phyloP scores from a whole-genome alignment of 2,329 filamentous ascomycete species.

The Aspergillus oerlinghausenensis region DNA sequence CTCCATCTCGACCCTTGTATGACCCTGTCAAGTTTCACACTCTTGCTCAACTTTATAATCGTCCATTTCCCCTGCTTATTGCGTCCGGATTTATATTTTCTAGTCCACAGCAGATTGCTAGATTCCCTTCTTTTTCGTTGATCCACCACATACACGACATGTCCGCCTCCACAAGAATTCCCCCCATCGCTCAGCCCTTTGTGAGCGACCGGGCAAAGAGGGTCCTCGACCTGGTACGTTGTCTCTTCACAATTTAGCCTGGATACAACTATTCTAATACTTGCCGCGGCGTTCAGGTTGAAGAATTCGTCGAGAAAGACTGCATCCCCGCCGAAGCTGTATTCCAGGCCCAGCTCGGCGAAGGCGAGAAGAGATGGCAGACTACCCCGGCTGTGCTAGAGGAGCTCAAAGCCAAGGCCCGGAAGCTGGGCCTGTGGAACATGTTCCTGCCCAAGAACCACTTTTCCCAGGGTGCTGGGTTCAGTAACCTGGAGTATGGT shows the following conservation, averaged over 20 bases:
- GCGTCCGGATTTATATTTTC: not conserved
- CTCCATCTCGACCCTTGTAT: not conserved
- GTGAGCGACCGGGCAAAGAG: slow-evolving; percentile 82
- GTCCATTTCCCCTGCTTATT: not conserved
- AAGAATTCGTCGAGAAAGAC: slow-evolving; percentile 96
- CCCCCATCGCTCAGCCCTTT: slow-evolving; percentile 54
- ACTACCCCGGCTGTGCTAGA: slow-evolving; percentile 77
- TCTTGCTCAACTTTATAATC: slow-evolving; percentile 7
- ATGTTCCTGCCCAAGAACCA: slow-evolving; percentile 95
- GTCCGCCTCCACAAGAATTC: slow-evolving; percentile 51
- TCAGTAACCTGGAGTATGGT: slow-evolving; percentile 93
- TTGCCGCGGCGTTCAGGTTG: slow-evolving; percentile 52
- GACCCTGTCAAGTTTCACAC: slow-evolving; percentile 8
- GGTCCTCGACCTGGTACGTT: slow-evolving; percentile 67
- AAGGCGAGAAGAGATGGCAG: slow-evolving; percentile 73
- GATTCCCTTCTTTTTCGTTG: not conserved
- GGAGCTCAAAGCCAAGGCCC: slow-evolving; percentile 79
- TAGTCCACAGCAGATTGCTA: not conserved
- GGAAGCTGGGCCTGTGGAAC: slow-evolving; percentile 87
- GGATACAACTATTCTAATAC: not conserved
- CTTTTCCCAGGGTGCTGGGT: slow-evolving; percentile 92
- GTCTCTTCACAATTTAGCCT: not conserved
- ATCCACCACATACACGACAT: slow-evolving; percentile 31
- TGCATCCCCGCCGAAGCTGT: slow-evolving; percentile 82
- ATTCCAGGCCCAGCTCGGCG: slow-evolving; percentile 72